A percentile compares a stretch with the other conserved stretches of the same genome.
These are phyloP conservation scores for Chytriomyces sp. DNA, from an alignment of 192 early-diverging fungal genomes.

Conservation along the genomic window DNA sequence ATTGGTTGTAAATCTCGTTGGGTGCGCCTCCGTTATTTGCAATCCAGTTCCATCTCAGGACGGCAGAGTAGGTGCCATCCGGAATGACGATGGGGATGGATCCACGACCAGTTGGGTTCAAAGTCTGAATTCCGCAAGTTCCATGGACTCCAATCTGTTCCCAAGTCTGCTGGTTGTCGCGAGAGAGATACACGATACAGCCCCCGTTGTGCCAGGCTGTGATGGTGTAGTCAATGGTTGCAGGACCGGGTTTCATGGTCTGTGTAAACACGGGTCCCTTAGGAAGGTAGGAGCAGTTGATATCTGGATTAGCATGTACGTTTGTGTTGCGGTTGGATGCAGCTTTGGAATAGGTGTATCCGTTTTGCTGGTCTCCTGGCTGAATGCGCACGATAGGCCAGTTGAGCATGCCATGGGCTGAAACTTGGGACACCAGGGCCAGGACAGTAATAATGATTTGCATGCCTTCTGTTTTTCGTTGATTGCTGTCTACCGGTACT, in stretches of 20 bases:
- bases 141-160: constrained; percentile 3
- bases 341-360: constrained; percentile 15
- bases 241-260: background rate
- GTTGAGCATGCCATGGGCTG: constrained; percentile 16
- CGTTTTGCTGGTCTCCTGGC: constrained; percentile 25
- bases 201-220: constrained; percentile 25
- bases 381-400: constrained; percentile 8
- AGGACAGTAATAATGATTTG: background rate
- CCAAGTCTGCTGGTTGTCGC: constrained; percentile 15
- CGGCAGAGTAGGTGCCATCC: constrained; percentile 5
- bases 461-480: no score
- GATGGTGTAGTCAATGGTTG: constrained; percentile 18
- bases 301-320: constrained; percentile 11
- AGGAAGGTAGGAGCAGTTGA: constrained; percentile 17
- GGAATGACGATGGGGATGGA: constrained; percentile 13
- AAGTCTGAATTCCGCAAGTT: constrained; percentile 5
- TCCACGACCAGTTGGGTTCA: constrained; percentile 1
- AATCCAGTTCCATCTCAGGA: constrained; percentile 19
- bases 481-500: no score
- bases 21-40: constrained; percentile 17
- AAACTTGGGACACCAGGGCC: constrained; percentile 4
- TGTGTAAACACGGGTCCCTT: background rate
- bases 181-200: constrained; percentile 16
- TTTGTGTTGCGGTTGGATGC: constrained; percentile 13
- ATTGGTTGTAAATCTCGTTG: constrained; percentile 14